Conservation (phyloP, 73 alveolate species). For the Paramecium sexaurelia region DNA sequence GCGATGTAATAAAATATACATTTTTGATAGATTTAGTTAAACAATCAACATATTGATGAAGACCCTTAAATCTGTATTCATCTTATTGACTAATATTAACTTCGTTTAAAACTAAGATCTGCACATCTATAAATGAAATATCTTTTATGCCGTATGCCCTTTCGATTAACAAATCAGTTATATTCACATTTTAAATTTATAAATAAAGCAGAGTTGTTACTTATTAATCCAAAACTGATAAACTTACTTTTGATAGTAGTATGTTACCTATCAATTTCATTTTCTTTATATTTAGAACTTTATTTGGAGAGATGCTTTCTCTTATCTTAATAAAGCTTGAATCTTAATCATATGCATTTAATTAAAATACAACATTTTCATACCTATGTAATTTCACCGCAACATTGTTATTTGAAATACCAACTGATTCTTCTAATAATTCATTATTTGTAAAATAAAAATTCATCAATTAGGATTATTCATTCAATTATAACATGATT, state of each 20-base stretch:
- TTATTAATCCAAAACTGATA: neutral
- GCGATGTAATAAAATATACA: neutral
- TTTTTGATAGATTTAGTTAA: neutral
- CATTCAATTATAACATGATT: neutral
- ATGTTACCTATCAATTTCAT: neutral
- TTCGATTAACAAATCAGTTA: neutral
- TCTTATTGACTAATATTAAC: neutral
- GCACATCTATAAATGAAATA: neutral
- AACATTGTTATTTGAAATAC: neutral
- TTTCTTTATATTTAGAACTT: neutral
- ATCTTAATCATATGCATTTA: neutral
- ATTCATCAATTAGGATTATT: neutral
- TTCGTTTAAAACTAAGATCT: neutral
- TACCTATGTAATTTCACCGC: neutral
- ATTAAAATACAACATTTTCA: neutral
- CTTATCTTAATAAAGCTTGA: neutral
- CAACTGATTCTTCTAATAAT: neutral
- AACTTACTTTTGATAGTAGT: neutral
- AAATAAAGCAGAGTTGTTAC: neutral
- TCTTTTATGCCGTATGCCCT: neutral
- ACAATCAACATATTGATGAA: neutral
- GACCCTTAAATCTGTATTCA: neutral
- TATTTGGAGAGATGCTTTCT: neutral
- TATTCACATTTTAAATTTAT: neutral
- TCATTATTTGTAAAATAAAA: neutral